These are phyloP conservation scores for Ceratobasidium sp. DNA, from an alignment of 1,284 basidiomycete genomes.

Conservation along the genomic window DNA sequence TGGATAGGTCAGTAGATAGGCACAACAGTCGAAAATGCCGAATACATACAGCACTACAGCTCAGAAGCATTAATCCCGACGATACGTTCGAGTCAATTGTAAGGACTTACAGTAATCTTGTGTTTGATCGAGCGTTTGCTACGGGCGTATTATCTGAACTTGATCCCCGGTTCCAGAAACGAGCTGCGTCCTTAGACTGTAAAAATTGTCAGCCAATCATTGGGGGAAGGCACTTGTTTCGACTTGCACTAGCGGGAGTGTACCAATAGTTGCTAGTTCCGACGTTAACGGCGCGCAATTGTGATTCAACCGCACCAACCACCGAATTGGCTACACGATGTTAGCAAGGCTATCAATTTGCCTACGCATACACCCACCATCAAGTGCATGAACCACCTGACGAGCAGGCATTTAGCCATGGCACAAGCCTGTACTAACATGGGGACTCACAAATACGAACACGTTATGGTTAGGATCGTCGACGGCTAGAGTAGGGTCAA, in stretches of 20 bases:
- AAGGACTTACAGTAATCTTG: conserved; percentile 1
- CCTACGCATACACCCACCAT: neutral
- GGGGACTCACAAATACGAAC: conserved; percentile 3
- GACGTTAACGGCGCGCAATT: neutral
- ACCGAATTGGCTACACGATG: neutral
- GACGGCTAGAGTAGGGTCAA: conserved; percentile 21
- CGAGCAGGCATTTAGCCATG: neutral
- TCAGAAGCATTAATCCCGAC: neutral
- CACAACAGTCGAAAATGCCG: neutral
- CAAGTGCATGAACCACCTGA: conserved; percentile 1
- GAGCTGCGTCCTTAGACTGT: neutral
- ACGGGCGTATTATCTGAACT: neutral
- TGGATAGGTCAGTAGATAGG: too few relatives aligned
- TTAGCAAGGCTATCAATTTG: neutral
- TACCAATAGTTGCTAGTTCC: neutral
- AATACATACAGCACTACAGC: neutral
- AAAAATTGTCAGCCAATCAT: neutral
- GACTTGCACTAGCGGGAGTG: neutral
- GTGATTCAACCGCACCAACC: neutral
- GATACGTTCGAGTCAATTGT: neutral
- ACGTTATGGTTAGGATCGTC: conserved; percentile 1
- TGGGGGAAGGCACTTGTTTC: too few relatives aligned
- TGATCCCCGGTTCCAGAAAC: neutral
- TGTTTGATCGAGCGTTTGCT: neutral
- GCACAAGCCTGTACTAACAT: too few relatives aligned